These are phyloP conservation scores for Petunia axillaris DNA, from an alignment of 257 asterid genomes.

Conservation along the genomic window DNA sequence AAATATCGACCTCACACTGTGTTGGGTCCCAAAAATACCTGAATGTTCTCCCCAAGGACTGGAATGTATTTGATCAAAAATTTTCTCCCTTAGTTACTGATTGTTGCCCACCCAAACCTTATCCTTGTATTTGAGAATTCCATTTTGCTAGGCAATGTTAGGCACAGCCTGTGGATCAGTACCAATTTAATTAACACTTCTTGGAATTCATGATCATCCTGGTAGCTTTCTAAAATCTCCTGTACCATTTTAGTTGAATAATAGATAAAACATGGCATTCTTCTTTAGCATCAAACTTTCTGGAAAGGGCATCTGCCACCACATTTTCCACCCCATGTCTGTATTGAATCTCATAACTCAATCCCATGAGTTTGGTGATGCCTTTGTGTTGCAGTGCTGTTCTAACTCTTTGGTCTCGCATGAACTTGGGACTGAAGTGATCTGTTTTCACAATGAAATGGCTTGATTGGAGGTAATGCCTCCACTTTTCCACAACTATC, in stretches of 20 bases:
- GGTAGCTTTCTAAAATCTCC: not conserved
- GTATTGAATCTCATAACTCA: not conserved
- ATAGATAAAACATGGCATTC: not conserved
- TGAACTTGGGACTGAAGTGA: too few species aligned
- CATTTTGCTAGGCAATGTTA: not conserved
- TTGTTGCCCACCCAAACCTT: not conserved
- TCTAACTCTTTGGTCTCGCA: too few species aligned
- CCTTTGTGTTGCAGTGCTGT: too few species aligned
- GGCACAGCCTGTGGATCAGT: not conserved
- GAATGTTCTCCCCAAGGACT: not conserved
- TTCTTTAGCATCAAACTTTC: not conserved
- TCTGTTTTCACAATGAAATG: too few species aligned
- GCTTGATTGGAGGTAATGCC: too few species aligned
- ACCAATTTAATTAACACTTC: not conserved
- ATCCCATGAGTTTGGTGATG: not conserved
- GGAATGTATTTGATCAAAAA: not conserved
- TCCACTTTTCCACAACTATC: too few species aligned
- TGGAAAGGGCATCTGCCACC: conserved; percentile 19
- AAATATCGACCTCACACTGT: not conserved
- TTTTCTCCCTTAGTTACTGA: not conserved
- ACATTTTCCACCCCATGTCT: not conserved
- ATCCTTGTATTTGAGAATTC: not conserved
- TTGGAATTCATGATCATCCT: not conserved
- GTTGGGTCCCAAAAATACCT: not conserved
- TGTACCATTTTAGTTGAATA: not conserved